Evolutionary conservation across 192 early-diverging fungal species (phyloP).

Genomic region (Podila minutissima): DNA sequence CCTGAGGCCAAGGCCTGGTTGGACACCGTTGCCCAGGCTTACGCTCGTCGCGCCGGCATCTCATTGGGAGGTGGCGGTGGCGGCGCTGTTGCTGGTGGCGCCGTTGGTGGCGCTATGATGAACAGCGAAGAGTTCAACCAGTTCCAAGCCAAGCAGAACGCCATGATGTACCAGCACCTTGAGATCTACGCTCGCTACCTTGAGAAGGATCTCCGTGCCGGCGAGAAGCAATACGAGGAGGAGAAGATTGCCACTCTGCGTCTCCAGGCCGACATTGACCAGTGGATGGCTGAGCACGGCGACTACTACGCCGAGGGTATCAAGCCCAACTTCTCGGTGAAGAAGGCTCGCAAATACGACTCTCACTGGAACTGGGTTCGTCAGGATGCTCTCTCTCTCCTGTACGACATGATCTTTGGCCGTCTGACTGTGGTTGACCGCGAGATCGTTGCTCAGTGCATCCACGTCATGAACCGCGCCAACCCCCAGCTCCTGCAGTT

Average conservation of each 20-base stretch:
- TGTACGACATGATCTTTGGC: constrained; percentile 95
- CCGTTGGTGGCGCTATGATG: constrained; percentile 68
- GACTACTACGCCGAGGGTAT: constrained; percentile 92
- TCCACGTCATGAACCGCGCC: constrained; percentile 93
- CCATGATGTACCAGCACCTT: constrained; percentile 79
- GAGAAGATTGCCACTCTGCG: constrained; percentile 70
- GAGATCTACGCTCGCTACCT: constrained; percentile 85
- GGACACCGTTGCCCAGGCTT: constrained; percentile 71
- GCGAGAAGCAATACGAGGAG: constrained; percentile 69
- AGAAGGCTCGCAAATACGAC: constrained; percentile 91
- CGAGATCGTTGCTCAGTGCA: constrained; percentile 90
- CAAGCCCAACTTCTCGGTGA: constrained; percentile 81
- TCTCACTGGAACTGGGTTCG: constrained; percentile 98
- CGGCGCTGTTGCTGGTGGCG: constrained; percentile 60
- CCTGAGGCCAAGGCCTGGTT: constrained; percentile 86
- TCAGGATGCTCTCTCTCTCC: constrained; percentile 86
- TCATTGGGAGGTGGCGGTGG: constrained; percentile 64
- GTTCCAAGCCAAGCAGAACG: constrained; percentile 75
- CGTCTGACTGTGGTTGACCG: constrained; percentile 88
- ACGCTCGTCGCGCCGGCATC: constrained; percentile 77
- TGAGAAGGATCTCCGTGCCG: constrained; percentile 79
- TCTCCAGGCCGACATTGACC: constrained; percentile 87
- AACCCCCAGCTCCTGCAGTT: constrained; percentile 81
- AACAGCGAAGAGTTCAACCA: constrained; percentile 90
- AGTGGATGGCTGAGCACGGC: constrained; percentile 93